A percentile compares a stretch with the other conserved stretches of the same genome.
phyloP scores from a whole-genome alignment of 805 yeast genomes.

The Saccharomycopsis fermentans region DNA sequence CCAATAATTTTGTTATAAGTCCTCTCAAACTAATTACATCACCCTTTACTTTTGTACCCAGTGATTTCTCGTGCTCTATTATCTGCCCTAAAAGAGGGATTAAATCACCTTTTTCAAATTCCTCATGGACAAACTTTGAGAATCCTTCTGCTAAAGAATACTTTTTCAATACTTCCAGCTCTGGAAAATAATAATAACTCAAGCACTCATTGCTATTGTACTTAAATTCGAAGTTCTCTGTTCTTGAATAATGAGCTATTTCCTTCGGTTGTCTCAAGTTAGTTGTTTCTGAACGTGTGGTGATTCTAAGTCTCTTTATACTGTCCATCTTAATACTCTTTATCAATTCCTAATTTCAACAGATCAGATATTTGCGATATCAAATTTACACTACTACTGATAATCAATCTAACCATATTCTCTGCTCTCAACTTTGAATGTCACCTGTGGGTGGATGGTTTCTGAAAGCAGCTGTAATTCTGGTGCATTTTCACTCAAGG shows the following conservation, averaged over 20 bases:
- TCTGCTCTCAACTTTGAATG: no score
- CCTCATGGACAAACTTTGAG: constrained; percentile 45
- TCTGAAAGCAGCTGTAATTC: not conserved
- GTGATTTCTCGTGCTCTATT: constrained; percentile 37
- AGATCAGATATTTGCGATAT: no score
- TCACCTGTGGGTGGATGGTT: no score
- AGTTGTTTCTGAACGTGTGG: constrained; percentile 46
- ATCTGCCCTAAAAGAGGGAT: constrained; percentile 49
- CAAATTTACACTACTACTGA: no score
- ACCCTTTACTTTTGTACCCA: constrained; percentile 36
- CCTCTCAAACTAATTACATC: constrained; percentile 84
- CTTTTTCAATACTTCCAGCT: constrained; percentile 48
- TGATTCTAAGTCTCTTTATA: not conserved
- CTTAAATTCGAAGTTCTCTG: constrained; percentile 41
- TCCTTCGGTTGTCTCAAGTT: constrained; percentile 83
- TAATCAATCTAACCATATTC: no score
- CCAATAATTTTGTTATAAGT: constrained; percentile 60
- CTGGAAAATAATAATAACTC: constrained; percentile 75
- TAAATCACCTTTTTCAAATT: constrained; percentile 47
- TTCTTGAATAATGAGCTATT: constrained; percentile 54
- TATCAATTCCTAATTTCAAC: no score
- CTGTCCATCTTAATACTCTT: not conserved
- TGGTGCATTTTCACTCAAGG: not conserved
- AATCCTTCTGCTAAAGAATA: constrained; percentile 60
- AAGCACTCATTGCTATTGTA: constrained; percentile 43